Evolutionary conservation across 2,329 filamentous ascomycete species (phyloP), one percentile per base, ranked within the genome.

Genomic region (Colletotrichum sojae): DNA sequence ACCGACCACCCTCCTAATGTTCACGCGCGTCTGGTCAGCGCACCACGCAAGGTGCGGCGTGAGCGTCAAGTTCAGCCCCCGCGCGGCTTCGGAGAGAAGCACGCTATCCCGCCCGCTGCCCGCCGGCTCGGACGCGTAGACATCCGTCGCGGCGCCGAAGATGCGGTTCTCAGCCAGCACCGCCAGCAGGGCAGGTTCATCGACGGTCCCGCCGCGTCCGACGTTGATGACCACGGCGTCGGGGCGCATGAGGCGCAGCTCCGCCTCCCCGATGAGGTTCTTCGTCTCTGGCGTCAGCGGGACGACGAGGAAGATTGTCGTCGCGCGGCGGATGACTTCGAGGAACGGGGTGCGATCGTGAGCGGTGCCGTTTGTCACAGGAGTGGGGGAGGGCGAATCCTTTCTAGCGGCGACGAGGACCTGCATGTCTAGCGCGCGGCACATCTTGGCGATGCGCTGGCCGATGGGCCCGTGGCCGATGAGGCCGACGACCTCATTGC

Each of bases 121-220:
- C 8, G 73, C 72, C 6, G 74, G 74, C 55, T 71, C 80, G 72
- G 61, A 46, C 39, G 63, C 67, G 13, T 67, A 80, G 31, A 81
- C 79, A 66, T 81, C 79, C 27, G 79, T 74, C 62, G 76, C 78
- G 10, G 79, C 79, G n/a, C 79, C 79, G 6, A 75, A 76, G 36
- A 81, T 73, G 45, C 67, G 63, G 12, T 74, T 74, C 64, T 71
- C 72, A 46, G 73, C 70, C 13, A 81, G 63, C 20, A 79, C 78
- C 6, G 73, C 71, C 18, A 74, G 72, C 43, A 81, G 71, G 46
- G 79, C 79, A 10, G 73, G 72, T 75, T 81, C 79, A 51, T 80
- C 76, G 31, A 81, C 73, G 54, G 77, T 76, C 52, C 75, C 77
- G 22, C 79, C 79, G 43, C 79, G 73, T 4, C 79, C 79, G n/a